Evolutionary conservation across 208 protist genomes (phyloP).

Genomic region (Wallacemonas collosoma): DNA sequence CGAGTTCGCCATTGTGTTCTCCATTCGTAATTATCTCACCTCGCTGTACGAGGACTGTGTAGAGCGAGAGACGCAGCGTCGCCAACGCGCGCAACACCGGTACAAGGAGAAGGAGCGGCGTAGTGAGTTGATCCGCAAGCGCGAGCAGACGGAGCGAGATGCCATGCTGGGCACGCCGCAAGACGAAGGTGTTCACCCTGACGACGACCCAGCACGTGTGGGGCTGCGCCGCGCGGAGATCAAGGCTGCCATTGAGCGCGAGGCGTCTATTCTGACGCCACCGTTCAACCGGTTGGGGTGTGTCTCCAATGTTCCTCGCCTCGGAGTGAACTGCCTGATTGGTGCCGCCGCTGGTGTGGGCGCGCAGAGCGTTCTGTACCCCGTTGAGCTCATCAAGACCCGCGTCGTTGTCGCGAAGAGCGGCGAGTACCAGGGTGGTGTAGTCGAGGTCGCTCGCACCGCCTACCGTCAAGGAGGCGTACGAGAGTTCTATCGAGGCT

Average conservation of each 20-base stretch:
- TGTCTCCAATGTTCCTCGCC: constrained; percentile 53
- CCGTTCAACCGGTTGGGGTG: constrained; percentile 56
- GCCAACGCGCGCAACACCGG: constrained; percentile 19
- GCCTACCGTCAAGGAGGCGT: constrained; percentile 77
- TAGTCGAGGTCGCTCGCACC: constrained; percentile 49
- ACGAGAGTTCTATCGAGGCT: constrained; percentile 82
- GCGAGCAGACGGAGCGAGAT: constrained; percentile 36
- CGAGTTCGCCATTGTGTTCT: constrained; percentile 90
- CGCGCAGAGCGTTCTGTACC: constrained; percentile 88
- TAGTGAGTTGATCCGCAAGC: constrained; percentile 28
- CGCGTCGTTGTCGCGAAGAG: constrained; percentile 76
- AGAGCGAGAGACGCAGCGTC: constrained; percentile 51
- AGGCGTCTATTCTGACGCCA: constrained; percentile 58
- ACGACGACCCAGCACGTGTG: background rate
- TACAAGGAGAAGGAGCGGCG: constrained; percentile 31
- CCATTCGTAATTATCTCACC: constrained; percentile 76
- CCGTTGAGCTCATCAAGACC: constrained; percentile 93
- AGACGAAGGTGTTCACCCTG: constrained; percentile 13
- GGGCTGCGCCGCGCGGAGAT: constrained; percentile 13
- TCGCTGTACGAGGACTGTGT: constrained; percentile 84
- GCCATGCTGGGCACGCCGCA: constrained; percentile 36
- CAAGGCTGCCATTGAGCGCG: constrained; percentile 34
- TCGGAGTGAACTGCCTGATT: constrained; percentile 84
- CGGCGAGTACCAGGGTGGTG: constrained; percentile 71
- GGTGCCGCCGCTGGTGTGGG: constrained; percentile 81